Base-by-base conservation (phyloP, 306 rosid genomes). In the Medicago arabica region DNA sequence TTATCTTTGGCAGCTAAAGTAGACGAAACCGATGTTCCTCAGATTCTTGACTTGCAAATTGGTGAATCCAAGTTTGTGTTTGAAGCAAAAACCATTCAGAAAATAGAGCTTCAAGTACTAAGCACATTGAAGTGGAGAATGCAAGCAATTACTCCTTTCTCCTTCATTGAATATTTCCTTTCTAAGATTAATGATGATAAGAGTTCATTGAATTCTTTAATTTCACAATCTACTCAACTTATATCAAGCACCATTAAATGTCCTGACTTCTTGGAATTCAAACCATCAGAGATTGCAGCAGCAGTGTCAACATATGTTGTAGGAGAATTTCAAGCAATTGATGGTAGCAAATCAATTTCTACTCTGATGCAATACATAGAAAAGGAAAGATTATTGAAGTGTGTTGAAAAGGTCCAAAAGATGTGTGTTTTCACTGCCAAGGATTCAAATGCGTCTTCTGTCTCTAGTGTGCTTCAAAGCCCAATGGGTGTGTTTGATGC, bases 41-140 rank as follows among this genome's bases (percentile, higher is more conserved):
- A 82, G 39, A 15, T 74, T 71, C 68, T 88, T 75, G 98, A 96
- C 84, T 87, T 95, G 70, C 76, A 96, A 98, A 91, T 96, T 67
- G 91, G 91, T 34, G 98, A 87, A 41, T 82, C 97, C 0, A 92
- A 82, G 65, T 89, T 84, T 80, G 79, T 96, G 61, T 96, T 96
- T 75, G 99, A 96, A 78, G 92, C 98, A 13, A 88, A 86, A 81
- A 90, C 99, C 34, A 96, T 96, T n/a, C 84, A 84, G 77, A 89
- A 96, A 73, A 96, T 96, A 98, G 99, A 96, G 80, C 99, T 96
- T 83, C 77, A 92, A 40, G 88, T 96, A 28, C 87, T 96, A 53
- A 90, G 90, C 84, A 89, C 98, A 58, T 82, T 96, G 79, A 83
- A 83, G 53, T 96, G 99, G 99, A 96, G 92, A 84, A 90, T 96